Evolutionary conservation across 768 basidiomycete genomes (phyloP), one percentile per base, ranked within the genome.

Genomic region (Tulasnella sp.): DNA sequence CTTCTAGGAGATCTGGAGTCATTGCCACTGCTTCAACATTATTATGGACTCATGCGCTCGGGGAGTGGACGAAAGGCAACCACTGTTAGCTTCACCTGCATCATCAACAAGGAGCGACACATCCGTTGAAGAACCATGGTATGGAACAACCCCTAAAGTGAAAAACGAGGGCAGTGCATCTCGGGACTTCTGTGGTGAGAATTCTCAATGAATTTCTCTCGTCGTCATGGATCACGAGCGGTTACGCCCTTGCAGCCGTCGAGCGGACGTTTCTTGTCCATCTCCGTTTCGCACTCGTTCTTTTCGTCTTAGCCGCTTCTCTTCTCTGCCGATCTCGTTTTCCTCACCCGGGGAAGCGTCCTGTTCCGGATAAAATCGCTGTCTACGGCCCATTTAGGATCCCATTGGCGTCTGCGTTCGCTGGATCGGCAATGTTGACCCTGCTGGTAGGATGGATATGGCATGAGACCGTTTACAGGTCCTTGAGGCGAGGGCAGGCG

Each of bases 161-260:
- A 70, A 42, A n/a, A 70, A 70, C 36, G 36, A 38, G 8, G 68
- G 68, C 3, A 70, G 68, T 70, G 15, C 25, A 11, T 29, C 68
- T 29, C 36, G 68, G 25, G 68, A 70, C n/a, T 70, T 38, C 34
- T 70, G 68, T 36, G 68, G 68, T 70, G 68, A 70, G 68, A 8
- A 8, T 11, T 70, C 12, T 17, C 9, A 34, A 42, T 34, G 25
- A 3, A 25, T 31, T 25, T n/a, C 25, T 25, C 29, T 36, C 6
- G 12, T 70, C 36, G 37, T 9, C 22, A 11, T 42, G 15, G 1
- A 7, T 29, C 12, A n/a, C 68, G 36, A 42, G 37, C 25, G 25
- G 14, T 25, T 11, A 34, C 68, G 3, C 8, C 5, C 3, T 11
- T 29, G 25, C 68, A 70, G 68, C 68, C 15, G 36, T 70, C 37